A percentile compares a stretch with the other conserved stretches of the same genome.
Evolutionary conservation across 805 yeast species (phyloP).

Genomic region (Suhomyces sp.): DNA sequence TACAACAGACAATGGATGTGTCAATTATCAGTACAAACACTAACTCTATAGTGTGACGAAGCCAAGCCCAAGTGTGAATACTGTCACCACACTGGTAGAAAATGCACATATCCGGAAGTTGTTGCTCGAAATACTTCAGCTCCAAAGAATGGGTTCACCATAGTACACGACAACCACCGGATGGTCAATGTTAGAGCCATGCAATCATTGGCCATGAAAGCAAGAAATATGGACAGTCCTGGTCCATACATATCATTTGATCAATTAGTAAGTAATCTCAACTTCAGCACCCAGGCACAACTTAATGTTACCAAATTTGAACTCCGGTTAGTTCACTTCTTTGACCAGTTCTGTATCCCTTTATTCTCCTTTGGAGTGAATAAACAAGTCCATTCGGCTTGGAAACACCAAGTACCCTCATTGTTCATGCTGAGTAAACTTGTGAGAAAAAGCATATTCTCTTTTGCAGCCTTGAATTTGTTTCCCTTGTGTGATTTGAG

Average conservation of each 20-base stretch:
- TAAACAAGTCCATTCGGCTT: slow-evolving; percentile 19
- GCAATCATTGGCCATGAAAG: no score
- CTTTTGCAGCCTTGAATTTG: slow-evolving; percentile 25
- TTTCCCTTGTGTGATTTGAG: slow-evolving; percentile 23
- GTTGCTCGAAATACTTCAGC: no score
- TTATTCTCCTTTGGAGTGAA: slow-evolving; percentile 26
- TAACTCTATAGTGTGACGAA: slow-evolving; percentile 35
- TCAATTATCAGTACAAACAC: no score
- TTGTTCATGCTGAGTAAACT: slow-evolving; percentile 24
- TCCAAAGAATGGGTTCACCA: no score
- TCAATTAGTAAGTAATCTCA: slow-evolving; percentile 1
- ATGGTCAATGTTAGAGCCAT: no score
- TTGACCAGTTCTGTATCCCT: slow-evolving; percentile 27
- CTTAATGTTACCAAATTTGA: slow-evolving; percentile 23
- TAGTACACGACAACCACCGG: no score
- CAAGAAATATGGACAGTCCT: not conserved
- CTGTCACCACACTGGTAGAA: slow-evolving; percentile 26
- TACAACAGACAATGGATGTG: slow-evolving; percentile 67
- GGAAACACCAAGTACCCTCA: slow-evolving; percentile 27
- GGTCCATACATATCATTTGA: slow-evolving; percentile 4
- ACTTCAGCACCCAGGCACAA: slow-evolving; percentile 18
- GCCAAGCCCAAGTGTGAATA: slow-evolving; percentile 33
- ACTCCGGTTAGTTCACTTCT: slow-evolving; percentile 26
- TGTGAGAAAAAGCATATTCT: slow-evolving; percentile 25
- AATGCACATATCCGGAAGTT: slow-evolving; percentile 25